Base-by-base conservation (phyloP, 1,284 basidiomycete genomes). In the Sporisorium iseilematis-ciliati region DNA sequence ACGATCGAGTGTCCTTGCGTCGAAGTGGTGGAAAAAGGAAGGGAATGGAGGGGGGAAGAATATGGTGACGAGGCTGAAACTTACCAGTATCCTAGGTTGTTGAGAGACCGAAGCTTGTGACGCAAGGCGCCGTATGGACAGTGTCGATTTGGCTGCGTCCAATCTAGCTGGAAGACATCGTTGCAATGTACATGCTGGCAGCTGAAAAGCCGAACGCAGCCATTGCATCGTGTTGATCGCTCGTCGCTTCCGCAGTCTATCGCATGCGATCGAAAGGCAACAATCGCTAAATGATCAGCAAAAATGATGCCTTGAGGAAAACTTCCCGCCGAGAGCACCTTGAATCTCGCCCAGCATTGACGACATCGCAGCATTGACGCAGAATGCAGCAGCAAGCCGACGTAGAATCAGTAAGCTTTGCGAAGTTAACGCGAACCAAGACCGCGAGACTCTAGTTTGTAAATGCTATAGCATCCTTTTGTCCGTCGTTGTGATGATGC, bases 371-470 rank as follows among this genome's bases (percentile, higher is more conserved):
- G 41, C 25, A 25, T 23, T 25, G 42, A n/a, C 23, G n/a, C 45
- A 7, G 23, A 6, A 8, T 23, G 8, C 40, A 26, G 42, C 49
- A 59, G 8, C 31, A 33, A 23, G 54, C 23, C 54, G 59, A 72
- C 57, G 61, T 62, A 64, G 65, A 73, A 73, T 73, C 70, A 73
- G 70, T 48, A 73, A 73, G 70, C 70, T 62, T 63, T 61, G 58
- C 60, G 45, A 66, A 64, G 60, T 78, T 81, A 81, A 78, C 79
- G 79, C 79, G 79, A 81, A 81, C 60, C 70, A 76, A 67, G 76
- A 70, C 74, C 79, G 79, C 79, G 79, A 81, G 79, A 81, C 79
- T 81, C 79, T 81, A 81, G 79, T 81, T 81, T 81, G 62, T 64
- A 74, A 68, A 75, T 75, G 66, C 66, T 69, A 56, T 69, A 66